Base-by-base conservation (phyloP, 345 rosid genomes). In the Populus alba region DNA sequence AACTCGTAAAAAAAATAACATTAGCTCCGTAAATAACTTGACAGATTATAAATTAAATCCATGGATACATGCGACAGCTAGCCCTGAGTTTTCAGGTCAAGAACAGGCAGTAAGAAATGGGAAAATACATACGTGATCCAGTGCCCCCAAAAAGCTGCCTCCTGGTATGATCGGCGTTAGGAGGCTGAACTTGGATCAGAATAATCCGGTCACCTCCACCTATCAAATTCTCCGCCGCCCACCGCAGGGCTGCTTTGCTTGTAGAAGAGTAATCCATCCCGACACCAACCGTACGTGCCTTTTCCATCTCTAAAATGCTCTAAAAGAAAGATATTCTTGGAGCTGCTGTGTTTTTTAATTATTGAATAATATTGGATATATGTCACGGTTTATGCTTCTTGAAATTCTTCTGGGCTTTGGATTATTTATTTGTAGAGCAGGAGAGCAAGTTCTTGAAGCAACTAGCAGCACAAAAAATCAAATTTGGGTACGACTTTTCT, bases 231-330 rank as follows among this genome's bases (percentile, higher is more conserved):
- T 87, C 74, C 0, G 83, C 84, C 20, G 86, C 90, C 91, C 91
- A 89, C 12, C 81, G 65, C 13, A 87, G 86, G 13, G 88, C 89
- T 68, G 76, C 74, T 68, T 85, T 89, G 88, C 91, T 87, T 39
- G 83, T 84, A 0, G 83, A 67, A 6, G 91, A 89, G 76, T 85
- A 73, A 77, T 89, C 90, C 87, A 84, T 84, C 17, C 84, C 91
- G 10, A 89, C 23, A 7, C 90, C 91, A 5, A 88, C 66, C 23
- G 79, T 79, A 2, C 87, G 62, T 57, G 80, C 79, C 73, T 81
- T 84, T 33, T 27, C 82, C 86, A 78, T 86, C 75, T 70, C 71
- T 66, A 16, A 7, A 66, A 59, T 59, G 59, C 62, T 78, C 55
- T 72, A 10, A 5, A 31, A 59, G 29, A n/a, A 3, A 47, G 18